A percentile compares a stretch with the other conserved stretches of the same genome.
phyloP scores from a whole-genome alignment of 805 yeast species.

The Candida verbasci region DNA sequence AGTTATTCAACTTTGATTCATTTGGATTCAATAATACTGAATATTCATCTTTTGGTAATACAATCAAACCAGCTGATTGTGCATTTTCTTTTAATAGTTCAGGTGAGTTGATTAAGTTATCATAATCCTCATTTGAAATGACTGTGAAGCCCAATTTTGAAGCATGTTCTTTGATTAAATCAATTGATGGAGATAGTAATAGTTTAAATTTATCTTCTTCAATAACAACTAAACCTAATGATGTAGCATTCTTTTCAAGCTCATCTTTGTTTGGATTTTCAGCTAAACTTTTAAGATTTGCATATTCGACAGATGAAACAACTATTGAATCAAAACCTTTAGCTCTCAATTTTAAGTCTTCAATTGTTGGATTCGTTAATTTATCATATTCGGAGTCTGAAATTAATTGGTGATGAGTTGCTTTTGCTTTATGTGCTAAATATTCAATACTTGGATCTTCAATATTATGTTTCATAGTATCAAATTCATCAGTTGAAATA shows the following conservation, averaged over 20 bases:
- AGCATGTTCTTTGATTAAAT: slow-evolving; percentile 30
- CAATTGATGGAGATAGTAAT: slow-evolving; percentile 22
- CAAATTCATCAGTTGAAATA: slow-evolving; percentile 10
- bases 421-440: slow-evolving; percentile 13
- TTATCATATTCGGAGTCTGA: slow-evolving; percentile 14
- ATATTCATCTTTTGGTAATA: slow-evolving; percentile 13
- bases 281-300: slow-evolving; percentile 1
- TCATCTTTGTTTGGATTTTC: slow-evolving; percentile 9
- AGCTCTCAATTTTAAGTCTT: slow-evolving; percentile 8
- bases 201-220: slow-evolving; percentile 3
- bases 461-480: slow-evolving; percentile 8
- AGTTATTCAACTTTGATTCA: slow-evolving; percentile 17
- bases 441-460: slow-evolving; percentile 11
- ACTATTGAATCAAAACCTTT: slow-evolving; percentile 13
- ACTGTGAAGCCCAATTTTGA: slow-evolving; percentile 13
- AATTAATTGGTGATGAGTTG: slow-evolving; percentile 13
- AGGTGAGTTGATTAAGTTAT: slow-evolving; percentile 10
- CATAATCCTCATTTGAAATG: slow-evolving; percentile 7
- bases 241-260: slow-evolving; percentile 1
- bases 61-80: slow-evolving; percentile 8
- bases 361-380: slow-evolving; percentile 6
- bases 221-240: slow-evolving; percentile 9
- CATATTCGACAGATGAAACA: slow-evolving; percentile 14
- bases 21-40: background rate
- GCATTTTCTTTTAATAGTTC: slow-evolving; percentile 17